Conservation (phyloP, 169 alveolate species). For the Eimeria falciformis region DNA sequence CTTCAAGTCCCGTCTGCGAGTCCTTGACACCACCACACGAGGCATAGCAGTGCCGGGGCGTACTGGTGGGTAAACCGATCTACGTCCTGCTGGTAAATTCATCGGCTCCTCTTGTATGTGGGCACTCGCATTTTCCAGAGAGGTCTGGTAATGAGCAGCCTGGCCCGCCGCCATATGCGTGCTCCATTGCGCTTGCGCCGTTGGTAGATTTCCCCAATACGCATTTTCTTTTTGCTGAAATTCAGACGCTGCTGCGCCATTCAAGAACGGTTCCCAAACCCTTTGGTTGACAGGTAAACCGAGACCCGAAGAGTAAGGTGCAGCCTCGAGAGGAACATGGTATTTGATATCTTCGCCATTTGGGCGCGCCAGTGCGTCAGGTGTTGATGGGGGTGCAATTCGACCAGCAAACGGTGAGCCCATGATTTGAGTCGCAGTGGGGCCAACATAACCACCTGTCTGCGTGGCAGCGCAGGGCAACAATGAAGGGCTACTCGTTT, state of each 20-base stretch:
- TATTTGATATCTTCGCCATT: neutral
- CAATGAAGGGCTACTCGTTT: neutral
- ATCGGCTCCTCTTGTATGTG: too few relatives aligned
- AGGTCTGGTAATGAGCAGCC: neutral
- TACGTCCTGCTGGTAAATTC: too few relatives aligned
- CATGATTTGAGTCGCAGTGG: neutral
- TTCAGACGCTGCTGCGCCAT: conserved; percentile 1
- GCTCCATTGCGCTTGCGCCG: conserved; percentile 3
- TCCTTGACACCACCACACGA: neutral
- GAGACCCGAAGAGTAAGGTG: neutral
- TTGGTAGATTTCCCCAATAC: neutral
- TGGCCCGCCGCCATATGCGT: neutral
- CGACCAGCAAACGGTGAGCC: conserved; percentile 2
- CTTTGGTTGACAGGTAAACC: neutral
- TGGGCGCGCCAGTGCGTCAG: neutral
- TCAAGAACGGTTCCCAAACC: conserved; percentile 21
- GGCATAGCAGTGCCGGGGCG: neutral
- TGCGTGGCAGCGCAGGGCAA: neutral
- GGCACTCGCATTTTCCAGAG: too few relatives aligned
- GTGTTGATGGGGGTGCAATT: neutral
- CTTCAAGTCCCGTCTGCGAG: neutral
- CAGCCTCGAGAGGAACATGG: neutral
- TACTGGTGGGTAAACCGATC: neutral
- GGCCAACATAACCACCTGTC: neutral
- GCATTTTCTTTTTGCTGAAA: neutral